These are phyloP conservation scores for Zelopaecilomyces penicillatus DNA, from an alignment of 2,329 filamentous ascomycete genomes.

Conservation along the genomic window DNA sequence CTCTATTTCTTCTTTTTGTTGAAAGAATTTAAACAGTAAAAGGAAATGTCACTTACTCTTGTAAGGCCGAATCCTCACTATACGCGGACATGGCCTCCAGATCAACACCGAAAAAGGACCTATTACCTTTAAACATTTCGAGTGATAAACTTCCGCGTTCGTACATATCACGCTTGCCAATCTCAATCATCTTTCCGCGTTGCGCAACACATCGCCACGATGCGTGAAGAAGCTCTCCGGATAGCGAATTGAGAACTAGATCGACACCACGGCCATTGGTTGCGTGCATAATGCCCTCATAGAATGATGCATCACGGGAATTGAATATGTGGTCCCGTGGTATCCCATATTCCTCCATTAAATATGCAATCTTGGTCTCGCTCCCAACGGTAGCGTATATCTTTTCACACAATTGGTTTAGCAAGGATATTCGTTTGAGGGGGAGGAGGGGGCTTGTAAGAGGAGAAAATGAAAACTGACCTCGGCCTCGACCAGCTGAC, in stretches of 20 bases:
- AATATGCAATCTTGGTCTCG: background rate
- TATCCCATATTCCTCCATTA: background rate
- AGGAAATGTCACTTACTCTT: background rate
- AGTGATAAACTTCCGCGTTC: background rate
- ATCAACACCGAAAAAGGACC: background rate
- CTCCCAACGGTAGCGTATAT: background rate
- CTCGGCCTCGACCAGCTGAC: background rate
- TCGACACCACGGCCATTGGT: background rate
- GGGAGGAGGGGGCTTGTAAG: background rate
- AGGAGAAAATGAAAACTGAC: background rate
- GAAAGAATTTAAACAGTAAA: background rate
- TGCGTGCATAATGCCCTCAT: background rate
- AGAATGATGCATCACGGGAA: background rate
- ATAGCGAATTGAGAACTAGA: background rate
- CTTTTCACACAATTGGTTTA: background rate
- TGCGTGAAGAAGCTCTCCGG: background rate
- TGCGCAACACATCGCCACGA: background rate
- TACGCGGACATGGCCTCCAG: background rate
- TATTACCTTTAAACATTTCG: background rate
- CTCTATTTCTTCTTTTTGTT: background rate
- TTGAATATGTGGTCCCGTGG: background rate
- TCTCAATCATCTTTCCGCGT: background rate
- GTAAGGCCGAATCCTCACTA: background rate
- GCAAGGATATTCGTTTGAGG: background rate
- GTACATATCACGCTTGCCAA: background rate